Percentiles rank a stretch among this genome's conserved stretches.
Evolutionary conservation across 208 protist genomes (phyloP).

Genomic region (Crithidia brevicula): DNA sequence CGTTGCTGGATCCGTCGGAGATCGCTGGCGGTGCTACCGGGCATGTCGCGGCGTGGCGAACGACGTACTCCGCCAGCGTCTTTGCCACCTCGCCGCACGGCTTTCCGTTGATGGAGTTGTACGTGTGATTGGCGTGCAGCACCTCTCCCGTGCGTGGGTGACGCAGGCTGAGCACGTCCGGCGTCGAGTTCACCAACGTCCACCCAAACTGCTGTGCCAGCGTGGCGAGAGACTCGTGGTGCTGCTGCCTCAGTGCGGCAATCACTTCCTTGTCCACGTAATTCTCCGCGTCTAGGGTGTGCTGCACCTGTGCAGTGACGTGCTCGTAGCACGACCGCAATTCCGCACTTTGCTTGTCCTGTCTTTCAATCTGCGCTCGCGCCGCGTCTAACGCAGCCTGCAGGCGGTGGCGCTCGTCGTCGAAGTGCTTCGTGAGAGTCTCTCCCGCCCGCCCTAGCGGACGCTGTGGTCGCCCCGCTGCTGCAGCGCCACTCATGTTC

Average conservation of each 20-base stretch:
- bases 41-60: conserved; percentile 1
- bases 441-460: conserved; percentile 13
- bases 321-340: conserved; percentile 27
- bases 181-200: conserved; percentile 26
- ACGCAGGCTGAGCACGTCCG: conserved; percentile 31
- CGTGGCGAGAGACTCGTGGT: conserved; percentile 7
- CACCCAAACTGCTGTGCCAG: conserved; percentile 27
- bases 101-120: conserved; percentile 30
- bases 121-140: conserved; percentile 30
- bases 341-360: conserved; percentile 5
- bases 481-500: not conserved
- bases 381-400: conserved; percentile 3
- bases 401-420: conserved; percentile 14
- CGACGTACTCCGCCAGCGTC: conserved; percentile 29
- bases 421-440: conserved; percentile 4
- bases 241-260: conserved; percentile 20
- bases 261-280: conserved; percentile 24
- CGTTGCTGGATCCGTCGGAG: not conserved
- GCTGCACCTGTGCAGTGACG: conserved; percentile 22
- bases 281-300: conserved; percentile 16
- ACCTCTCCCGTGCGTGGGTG: conserved; percentile 21
- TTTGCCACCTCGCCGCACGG: conserved; percentile 21
- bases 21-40: not conserved
- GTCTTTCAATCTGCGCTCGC: conserved; percentile 1
- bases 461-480: not conserved